A percentile compares a stretch with the other conserved stretches of the same genome.
Conservation (phyloP, 2,329 filamentous ascomycete species). For the Colletotrichum incanum region DNA sequence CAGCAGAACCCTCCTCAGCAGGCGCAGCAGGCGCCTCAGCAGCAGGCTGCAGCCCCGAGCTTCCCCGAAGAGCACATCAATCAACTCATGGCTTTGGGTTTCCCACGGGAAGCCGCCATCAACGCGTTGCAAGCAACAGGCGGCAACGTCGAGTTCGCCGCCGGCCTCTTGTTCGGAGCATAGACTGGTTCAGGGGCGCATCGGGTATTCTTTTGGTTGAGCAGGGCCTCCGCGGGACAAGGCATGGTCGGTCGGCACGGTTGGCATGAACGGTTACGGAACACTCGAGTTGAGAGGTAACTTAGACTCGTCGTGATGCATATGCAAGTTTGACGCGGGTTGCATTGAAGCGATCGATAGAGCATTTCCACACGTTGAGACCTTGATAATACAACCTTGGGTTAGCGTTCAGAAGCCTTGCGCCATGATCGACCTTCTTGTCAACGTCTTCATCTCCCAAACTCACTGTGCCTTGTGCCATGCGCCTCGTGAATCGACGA, state of each 20-base stretch:
- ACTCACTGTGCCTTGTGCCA: not conserved
- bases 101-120: constrained; percentile 82
- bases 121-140: constrained; percentile 86
- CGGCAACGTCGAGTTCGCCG: constrained; percentile 92
- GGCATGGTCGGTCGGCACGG: constrained; percentile 13
- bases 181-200: constrained; percentile 43
- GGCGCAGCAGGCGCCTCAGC: constrained; percentile 47
- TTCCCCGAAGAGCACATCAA: constrained; percentile 79
- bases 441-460: not conserved
- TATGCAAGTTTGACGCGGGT: not conserved
- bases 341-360: constrained; percentile 18
- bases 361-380: constrained; percentile 8
- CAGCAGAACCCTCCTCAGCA: constrained; percentile 45
- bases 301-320: constrained; percentile 29
- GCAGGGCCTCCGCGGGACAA: constrained; percentile 7
- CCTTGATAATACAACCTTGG: not conserved
- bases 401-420: not conserved
- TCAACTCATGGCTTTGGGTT: constrained; percentile 83
- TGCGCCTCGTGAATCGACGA: not conserved
- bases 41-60: constrained; percentile 49
- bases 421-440: not conserved
- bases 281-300: constrained; percentile 7
- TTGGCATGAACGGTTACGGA: not conserved
- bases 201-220: not conserved
- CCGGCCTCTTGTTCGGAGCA: constrained; percentile 79